Conservation (phyloP, 2,329 filamentous ascomycete genomes). For the Cladophialophora immunda region DNA sequence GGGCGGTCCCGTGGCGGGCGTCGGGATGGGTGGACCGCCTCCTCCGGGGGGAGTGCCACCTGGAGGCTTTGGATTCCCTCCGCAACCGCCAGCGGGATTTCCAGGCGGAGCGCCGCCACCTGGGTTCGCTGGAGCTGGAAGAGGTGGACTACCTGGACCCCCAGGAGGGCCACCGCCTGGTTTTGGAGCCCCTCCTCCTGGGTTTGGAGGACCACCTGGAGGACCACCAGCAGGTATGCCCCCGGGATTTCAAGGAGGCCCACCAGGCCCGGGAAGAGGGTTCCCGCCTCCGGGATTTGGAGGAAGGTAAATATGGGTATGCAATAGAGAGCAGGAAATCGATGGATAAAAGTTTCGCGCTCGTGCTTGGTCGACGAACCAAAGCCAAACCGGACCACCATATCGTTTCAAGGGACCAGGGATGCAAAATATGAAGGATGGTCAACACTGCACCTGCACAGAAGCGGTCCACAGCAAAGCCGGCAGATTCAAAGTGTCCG, state of each 20-base stretch:
- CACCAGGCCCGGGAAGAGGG: constrained; percentile 64
- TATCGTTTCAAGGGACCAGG: not conserved
- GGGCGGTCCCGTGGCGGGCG: constrained; percentile 86
- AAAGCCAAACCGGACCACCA: not conserved
- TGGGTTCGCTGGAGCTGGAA: constrained; percentile 28
- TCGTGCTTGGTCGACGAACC: not conserved
- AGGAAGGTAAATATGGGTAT: constrained; percentile 39
- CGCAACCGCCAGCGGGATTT: constrained; percentile 59
- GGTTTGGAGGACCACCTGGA: constrained; percentile 53
- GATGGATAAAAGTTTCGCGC: too few species aligned
- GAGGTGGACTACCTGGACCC: constrained; percentile 28
- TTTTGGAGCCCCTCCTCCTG: constrained; percentile 52
- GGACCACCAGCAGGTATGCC: constrained; percentile 50
- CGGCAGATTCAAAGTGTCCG: not conserved
- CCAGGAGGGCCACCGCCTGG: constrained; percentile 18
- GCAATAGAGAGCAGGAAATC: not conserved
- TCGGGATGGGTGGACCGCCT: constrained; percentile 73
- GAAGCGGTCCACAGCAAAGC: not conserved
- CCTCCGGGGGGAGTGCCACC: constrained; percentile 64
- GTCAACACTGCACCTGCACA: not conserved
- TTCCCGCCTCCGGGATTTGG: constrained; percentile 62
- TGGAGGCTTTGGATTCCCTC: constrained; percentile 60
- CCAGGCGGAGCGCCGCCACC: constrained; percentile 30
- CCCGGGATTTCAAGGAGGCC: constrained; percentile 74
- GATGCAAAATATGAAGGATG: not conserved